Evolutionary conservation across 2,329 filamentous ascomycete genomes (phyloP).

Genomic region (Colletotrichum navitas): DNA sequence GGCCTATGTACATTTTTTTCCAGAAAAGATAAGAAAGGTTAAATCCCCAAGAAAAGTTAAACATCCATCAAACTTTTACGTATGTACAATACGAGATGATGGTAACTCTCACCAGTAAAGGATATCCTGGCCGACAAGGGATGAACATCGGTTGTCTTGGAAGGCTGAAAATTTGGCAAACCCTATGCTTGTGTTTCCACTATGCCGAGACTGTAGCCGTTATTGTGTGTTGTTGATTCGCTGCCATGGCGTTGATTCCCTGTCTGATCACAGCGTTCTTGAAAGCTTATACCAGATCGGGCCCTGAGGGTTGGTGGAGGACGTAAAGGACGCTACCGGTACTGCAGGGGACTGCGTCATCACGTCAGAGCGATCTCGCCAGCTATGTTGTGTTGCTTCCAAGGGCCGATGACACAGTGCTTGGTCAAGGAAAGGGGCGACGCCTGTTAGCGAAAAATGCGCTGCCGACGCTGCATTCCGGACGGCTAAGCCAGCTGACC

Average conservation of each 20-base stretch:
- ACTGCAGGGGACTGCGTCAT: conserved; percentile 40
- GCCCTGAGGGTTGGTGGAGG: conserved; percentile 26
- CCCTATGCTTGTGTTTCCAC: conserved; percentile 17
- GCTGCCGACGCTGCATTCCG: conserved; percentile 7
- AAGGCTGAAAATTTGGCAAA: neutral
- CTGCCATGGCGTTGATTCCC: neutral
- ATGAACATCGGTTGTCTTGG: conserved; percentile 13
- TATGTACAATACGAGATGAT: neutral
- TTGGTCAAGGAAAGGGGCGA: neutral
- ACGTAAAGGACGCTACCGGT: conserved; percentile 36
- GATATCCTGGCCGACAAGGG: neutral
- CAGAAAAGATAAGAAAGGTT: neutral
- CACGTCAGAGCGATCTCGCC: conserved; percentile 24
- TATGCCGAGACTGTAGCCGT: conserved; percentile 9
- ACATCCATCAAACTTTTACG: neutral
- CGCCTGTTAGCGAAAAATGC: conserved; percentile 9
- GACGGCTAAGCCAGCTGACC: neutral
- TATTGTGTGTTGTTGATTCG: conserved; percentile 6
- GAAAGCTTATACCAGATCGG: conserved; percentile 26
- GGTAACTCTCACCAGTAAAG: neutral
- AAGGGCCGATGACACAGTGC: conserved; percentile 15
- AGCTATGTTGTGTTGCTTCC: neutral
- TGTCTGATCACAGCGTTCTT: conserved; percentile 1
- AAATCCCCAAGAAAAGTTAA: neutral
- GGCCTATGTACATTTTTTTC: neutral